A percentile compares a stretch with the other conserved stretches of the same genome.
These are phyloP conservation scores for Termitomyces sp. DNA, from an alignment of 768 basidiomycete genomes.

Conservation along the genomic window DNA sequence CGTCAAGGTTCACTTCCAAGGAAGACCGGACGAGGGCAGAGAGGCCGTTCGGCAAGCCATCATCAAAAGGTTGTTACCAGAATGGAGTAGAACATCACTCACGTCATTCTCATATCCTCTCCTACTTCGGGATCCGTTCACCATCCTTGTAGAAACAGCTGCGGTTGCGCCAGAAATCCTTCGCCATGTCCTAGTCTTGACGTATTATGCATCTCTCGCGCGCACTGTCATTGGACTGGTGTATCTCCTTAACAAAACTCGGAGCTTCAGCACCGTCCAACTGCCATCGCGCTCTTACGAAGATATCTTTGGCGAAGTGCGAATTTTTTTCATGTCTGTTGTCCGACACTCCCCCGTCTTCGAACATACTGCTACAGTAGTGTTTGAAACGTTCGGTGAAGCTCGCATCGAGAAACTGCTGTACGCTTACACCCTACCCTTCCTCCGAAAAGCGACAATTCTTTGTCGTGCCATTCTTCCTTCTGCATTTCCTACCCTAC, in stretches of 20 bases:
- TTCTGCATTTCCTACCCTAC: constrained; percentile 50
- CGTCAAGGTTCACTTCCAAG: constrained; percentile 63
- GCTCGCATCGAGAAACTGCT: constrained; percentile 80
- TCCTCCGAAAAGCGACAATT: constrained; percentile 84
- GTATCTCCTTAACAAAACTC: constrained; percentile 71
- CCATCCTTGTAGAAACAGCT: constrained; percentile 84
- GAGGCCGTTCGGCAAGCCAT: constrained; percentile 79
- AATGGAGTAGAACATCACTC: constrained; percentile 85
- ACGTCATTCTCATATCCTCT: constrained; percentile 82
- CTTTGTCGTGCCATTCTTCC: constrained; percentile 75
- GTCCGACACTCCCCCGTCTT: constrained; percentile 85
- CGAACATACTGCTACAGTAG: constrained; percentile 77
- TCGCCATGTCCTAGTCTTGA: constrained; percentile 79
- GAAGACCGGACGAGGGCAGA: constrained; percentile 65
- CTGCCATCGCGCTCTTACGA: constrained; percentile 47
- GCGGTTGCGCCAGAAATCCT: constrained; percentile 88
- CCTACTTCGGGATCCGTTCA: constrained; percentile 85
- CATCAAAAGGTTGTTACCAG: constrained; percentile 84
- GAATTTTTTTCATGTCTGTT: constrained; percentile 88
- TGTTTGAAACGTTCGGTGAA: constrained; percentile 78
- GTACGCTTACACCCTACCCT: constrained; percentile 86
- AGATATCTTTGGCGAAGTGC: constrained; percentile 76
- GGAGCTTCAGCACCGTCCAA: constrained; percentile 45
- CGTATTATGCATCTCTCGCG: constrained; percentile 87
- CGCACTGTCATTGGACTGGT: constrained; percentile 82